Percentiles rank a stretch among this genome's conserved stretches.
These are phyloP conservation scores for Phycomyces blakesleeanus DNA, from an alignment of 192 early-diverging fungal genomes.

Conservation along the genomic window DNA sequence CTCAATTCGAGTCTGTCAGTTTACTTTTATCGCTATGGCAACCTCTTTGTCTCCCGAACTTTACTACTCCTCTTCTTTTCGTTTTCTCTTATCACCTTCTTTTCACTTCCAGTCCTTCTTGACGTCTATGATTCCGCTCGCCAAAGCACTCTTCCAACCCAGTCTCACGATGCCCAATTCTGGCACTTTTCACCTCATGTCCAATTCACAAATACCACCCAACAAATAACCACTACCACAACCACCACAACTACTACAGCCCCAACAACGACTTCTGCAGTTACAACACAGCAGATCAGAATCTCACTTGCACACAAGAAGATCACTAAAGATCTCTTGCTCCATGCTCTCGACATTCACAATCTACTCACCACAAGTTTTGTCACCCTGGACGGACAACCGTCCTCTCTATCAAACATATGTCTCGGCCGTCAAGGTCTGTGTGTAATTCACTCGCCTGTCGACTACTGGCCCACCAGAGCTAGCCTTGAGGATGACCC, in stretches of 20 bases:
- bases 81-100: constrained; percentile 8
- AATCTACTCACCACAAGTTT: background rate
- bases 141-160: constrained; percentile 1
- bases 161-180: constrained; percentile 18
- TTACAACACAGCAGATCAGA: constrained; percentile 17
- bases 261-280: background rate
- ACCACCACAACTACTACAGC: background rate
- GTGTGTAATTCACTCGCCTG: constrained; percentile 60
- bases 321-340: constrained; percentile 15
- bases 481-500: constrained; percentile 6
- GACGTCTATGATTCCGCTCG: background rate
- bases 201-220: constrained; percentile 1
- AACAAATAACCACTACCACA: background rate
- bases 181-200: constrained; percentile 21
- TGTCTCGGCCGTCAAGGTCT: constrained; percentile 16
- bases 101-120: constrained; percentile 9
- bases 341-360: constrained; percentile 17
- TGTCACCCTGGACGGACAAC: background rate
- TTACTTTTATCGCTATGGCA: constrained; percentile 30
- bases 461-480: constrained; percentile 43
- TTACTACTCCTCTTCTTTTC: constrained; percentile 14
- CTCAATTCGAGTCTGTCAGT: constrained; percentile 1
- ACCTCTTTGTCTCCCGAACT: constrained; percentile 8
- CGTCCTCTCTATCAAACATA: constrained; percentile 8
- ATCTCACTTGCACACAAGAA: constrained; percentile 12